Conservation (phyloP, 805 yeast genomes). For the Wickerhamiella cacticola region DNA sequence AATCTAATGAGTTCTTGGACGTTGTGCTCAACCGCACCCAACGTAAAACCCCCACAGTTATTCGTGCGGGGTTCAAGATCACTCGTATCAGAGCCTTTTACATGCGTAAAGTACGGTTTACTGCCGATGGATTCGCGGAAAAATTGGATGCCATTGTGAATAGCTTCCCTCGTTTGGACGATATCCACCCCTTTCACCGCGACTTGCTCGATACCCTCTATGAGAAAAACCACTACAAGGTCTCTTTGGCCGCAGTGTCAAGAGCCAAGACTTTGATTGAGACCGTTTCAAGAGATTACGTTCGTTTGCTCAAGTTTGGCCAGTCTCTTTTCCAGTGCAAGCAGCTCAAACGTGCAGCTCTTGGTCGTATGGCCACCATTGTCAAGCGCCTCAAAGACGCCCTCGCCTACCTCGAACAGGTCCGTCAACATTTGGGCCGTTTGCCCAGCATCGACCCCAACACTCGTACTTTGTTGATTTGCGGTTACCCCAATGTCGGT, state of each 20-base stretch:
- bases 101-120: constrained; percentile 94
- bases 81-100: constrained; percentile 94
- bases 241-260: constrained; percentile 86
- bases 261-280: constrained; percentile 89
- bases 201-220: constrained; percentile 96
- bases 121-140: constrained; percentile 92
- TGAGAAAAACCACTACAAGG: constrained; percentile 96
- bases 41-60: constrained; percentile 98
- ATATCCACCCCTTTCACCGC: constrained; percentile 96
- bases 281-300: constrained; percentile 92
- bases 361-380: constrained; percentile 99
- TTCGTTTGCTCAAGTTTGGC: constrained; percentile 87
- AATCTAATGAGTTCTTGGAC: constrained; percentile 85
- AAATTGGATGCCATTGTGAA: constrained; percentile 73
- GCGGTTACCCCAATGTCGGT: constrained; percentile 99
- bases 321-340: constrained; percentile 97
- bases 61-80: constrained; percentile 91
- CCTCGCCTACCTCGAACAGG: constrained; percentile 86
- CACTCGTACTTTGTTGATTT: constrained; percentile 90
- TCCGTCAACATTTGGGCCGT: constrained; percentile 98
- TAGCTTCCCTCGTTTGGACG: constrained; percentile 94
- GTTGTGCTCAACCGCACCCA: constrained; percentile 95
- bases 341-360: constrained; percentile 94
- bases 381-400: constrained; percentile 93
- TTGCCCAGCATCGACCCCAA: constrained; percentile 97